These are phyloP conservation scores for Emericellopsis cladophorae DNA, from an alignment of 2,329 filamentous ascomycete species.

Conservation along the genomic window DNA sequence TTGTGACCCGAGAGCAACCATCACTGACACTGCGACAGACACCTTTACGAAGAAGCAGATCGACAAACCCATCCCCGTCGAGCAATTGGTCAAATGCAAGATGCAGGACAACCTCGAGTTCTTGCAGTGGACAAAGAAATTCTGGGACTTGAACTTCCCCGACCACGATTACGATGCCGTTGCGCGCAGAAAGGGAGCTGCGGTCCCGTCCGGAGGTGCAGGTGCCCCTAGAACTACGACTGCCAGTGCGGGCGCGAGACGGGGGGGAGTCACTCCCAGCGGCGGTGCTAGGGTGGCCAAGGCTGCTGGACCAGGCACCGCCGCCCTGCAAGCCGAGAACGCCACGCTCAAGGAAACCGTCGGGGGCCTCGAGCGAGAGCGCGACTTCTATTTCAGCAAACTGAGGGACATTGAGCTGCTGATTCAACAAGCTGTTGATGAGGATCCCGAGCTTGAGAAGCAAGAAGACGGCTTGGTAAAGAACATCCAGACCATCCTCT, in stretches of 20 bases:
- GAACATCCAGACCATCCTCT: constrained; percentile 91
- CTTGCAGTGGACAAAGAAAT: constrained; percentile 89
- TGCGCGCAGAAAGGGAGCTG: constrained; percentile 66
- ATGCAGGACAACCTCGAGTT: constrained; percentile 99
- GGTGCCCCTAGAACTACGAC: constrained; percentile 34
- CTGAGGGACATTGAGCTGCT: constrained; percentile 91
- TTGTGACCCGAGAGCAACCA: constrained; percentile 1
- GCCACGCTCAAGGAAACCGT: constrained; percentile 87
- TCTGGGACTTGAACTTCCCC: constrained; percentile 97
- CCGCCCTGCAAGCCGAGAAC: constrained; percentile 76
- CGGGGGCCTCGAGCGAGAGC: constrained; percentile 84
- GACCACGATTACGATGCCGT: constrained; percentile 95
- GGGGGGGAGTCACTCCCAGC: constrained; percentile 52
- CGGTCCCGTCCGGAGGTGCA: constrained; percentile 37
- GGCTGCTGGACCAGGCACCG: constrained; percentile 43
- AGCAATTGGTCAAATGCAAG: constrained; percentile 89
- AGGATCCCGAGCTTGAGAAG: constrained; percentile 86
- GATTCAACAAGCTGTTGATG: constrained; percentile 84
- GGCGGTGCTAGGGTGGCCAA: constrained; percentile 34
- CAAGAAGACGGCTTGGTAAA: constrained; percentile 86
- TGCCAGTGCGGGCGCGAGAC: constrained; percentile 33
- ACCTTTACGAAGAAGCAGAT: constrained; percentile 75
- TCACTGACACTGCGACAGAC: constrained; percentile 34
- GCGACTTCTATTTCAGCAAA: constrained; percentile 99
- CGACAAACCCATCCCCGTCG: constrained; percentile 81